phyloP scores from a whole-genome alignment of 2,329 filamentous ascomycete genomes.

The Penicillium sp. region DNA sequence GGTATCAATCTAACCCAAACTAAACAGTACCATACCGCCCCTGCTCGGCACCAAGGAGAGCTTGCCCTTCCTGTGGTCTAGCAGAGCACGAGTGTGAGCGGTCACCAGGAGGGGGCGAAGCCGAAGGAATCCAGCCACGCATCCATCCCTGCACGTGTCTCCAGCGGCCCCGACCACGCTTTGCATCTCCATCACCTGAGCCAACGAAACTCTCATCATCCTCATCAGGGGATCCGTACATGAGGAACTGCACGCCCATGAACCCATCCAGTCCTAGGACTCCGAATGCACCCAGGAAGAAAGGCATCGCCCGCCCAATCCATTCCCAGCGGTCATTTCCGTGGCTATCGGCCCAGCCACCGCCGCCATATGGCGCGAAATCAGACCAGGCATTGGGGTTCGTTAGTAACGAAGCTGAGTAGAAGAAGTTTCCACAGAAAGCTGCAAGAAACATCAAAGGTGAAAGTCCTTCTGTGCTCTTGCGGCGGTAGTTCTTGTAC shows the following conservation, averaged over 20 bases:
- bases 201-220: conserved; percentile 45
- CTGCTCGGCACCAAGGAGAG: conserved; percentile 29
- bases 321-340: conserved; percentile 58
- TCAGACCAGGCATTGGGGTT: conserved; percentile 64
- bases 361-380: conserved; percentile 55
- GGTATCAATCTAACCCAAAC: background rate
- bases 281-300: conserved; percentile 66
- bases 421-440: conserved; percentile 68
- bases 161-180: conserved; percentile 50
- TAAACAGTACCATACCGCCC: conserved; percentile 38
- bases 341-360: conserved; percentile 59
- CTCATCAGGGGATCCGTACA: conserved; percentile 53
- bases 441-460: conserved; percentile 65
- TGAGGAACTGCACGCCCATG: conserved; percentile 62
- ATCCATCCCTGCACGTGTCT: conserved; percentile 62
- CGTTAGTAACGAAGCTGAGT: conserved; percentile 60
- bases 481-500: conserved; percentile 63
- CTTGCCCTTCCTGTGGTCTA: conserved; percentile 28
- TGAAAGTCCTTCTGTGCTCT: conserved; percentile 63
- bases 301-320: conserved; percentile 60
- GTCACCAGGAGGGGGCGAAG: conserved; percentile 33
- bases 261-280: conserved; percentile 62
- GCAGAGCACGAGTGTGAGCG: conserved; percentile 25
- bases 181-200: conserved; percentile 25
- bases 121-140: conserved; percentile 63